Conservation (phyloP, 2,329 filamentous ascomycete species). For the Pseudogymnoascus sp. region DNA sequence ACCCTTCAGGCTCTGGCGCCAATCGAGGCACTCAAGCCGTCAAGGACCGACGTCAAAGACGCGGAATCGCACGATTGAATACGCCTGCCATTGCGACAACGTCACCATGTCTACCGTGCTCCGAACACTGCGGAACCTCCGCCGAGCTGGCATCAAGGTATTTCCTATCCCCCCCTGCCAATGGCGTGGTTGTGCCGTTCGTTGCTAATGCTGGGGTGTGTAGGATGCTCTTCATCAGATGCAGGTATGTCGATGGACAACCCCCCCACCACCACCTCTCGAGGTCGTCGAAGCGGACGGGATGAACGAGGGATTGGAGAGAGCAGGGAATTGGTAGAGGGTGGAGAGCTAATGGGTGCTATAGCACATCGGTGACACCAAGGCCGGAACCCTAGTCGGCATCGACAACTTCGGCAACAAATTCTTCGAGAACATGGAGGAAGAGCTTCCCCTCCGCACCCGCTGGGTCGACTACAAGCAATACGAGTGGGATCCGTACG, state of each 20-base stretch:
- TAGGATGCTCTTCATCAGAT: slow-evolving; percentile 90
- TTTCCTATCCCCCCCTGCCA: slow-evolving; percentile 20
- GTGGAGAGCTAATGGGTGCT: background rate
- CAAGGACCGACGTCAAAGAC: slow-evolving; percentile 2
- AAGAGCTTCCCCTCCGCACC: slow-evolving; percentile 90
- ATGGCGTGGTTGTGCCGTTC: slow-evolving; percentile 17
- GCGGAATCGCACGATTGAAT: background rate
- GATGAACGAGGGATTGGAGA: background rate
- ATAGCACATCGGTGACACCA: slow-evolving; percentile 72
- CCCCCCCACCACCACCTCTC: slow-evolving; percentile 19
- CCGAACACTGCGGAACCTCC: slow-evolving; percentile 79
- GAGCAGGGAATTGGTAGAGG: background rate
- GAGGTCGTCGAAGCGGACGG: background rate
- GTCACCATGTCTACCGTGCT: slow-evolving; percentile 80
- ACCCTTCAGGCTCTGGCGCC: background rate
- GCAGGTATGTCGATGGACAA: slow-evolving; percentile 59
- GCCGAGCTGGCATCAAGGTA: slow-evolving; percentile 84
- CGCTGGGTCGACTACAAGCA: slow-evolving; percentile 97
- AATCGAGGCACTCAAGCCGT: background rate
- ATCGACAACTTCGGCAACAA: slow-evolving; percentile 93
- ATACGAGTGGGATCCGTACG: slow-evolving; percentile 71
- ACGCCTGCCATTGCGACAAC: slow-evolving; percentile 17
- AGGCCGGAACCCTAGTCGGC: slow-evolving; percentile 79
- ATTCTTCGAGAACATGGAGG: slow-evolving; percentile 83
- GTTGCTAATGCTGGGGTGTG: slow-evolving; percentile 13